Base-by-base conservation (phyloP, 1,139 yeast species). In the Debaryomyces singareniensis region DNA sequence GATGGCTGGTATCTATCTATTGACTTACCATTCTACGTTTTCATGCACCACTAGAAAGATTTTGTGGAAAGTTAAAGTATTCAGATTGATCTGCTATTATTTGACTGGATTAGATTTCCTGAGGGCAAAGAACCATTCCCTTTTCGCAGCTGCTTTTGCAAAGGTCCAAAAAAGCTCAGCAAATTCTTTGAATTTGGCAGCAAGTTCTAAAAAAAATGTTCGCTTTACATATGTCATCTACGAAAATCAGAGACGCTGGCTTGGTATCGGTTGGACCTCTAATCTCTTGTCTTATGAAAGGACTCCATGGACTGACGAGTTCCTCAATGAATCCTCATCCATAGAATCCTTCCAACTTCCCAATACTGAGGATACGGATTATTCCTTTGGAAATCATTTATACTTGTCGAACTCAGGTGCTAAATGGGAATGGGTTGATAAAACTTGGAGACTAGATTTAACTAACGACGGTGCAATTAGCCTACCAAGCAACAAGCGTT, bases 261-360 rank as follows among this genome's bases (percentile, higher is more conserved):
- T 91, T 27, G 98, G 97, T 7, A 85, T 91, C 45, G 98, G 98
- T 9, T 91, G 98, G 98, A 89, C 98, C 0, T 68, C 93, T 5
- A 87, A 87, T 49, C 67, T 91, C 50, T 66, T 91, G 38, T 81
- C 95, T 21, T 91, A 91, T 52, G 98, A 91, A 55, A 72, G 98
- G 48, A 78, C 95, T 0, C 82, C 96, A 2, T 91, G 96, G 96
- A 89, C 97, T 0, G 98, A 91, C 53, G 96, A 89, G 54, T 87
- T 87, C 47, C 65, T 87, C 37, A 89, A 89, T 52, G 95, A 87
- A 49, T 74, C 89, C 2, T 76, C 82, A 3, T 68, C 89, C 4
- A 80, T 89, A 15, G 91, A 81, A 5, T 57, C 70, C 15, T 91
- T 89, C 55, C 74, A 77, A 49, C 63, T 91, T 33, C 98, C 98